Percentiles rank a stretch among this genome's conserved stretches.
Evolutionary conservation across 2,329 filamentous ascomycete species (phyloP).

Genomic region (Hortaea werneckii): DNA sequence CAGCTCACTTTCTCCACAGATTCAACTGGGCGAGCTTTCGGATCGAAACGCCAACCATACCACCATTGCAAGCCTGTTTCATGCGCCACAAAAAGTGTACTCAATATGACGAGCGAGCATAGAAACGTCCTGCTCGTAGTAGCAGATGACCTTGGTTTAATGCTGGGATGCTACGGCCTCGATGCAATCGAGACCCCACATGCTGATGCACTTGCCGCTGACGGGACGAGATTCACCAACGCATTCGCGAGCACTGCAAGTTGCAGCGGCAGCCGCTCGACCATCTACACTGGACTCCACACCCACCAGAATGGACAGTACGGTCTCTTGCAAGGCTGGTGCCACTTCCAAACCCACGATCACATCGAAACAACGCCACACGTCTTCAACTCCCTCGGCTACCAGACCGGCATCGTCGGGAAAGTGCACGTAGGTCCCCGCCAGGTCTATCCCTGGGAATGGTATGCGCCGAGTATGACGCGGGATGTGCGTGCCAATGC

Average conservation of each 20-base stretch:
- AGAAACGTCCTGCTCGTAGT: conserved; percentile 29
- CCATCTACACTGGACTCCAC: conserved; percentile 41
- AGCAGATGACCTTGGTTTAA: conserved; percentile 34
- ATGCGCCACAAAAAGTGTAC: too few species aligned
- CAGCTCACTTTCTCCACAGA: too few species aligned
- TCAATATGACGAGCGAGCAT: neutral
- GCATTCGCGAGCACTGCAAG: conserved; percentile 40
- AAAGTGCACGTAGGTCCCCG: conserved; percentile 40
- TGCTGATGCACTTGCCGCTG: conserved; percentile 31
- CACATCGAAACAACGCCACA: conserved; percentile 34
- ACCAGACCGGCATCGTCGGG: conserved; percentile 39
- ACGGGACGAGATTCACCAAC: conserved; percentile 29
- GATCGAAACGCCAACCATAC: too few species aligned
- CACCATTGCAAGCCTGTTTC: too few species aligned
- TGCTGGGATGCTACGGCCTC: conserved; percentile 29
- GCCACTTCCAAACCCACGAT: conserved; percentile 38
- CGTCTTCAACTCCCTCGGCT: conserved; percentile 31
- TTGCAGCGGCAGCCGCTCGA: conserved; percentile 38
- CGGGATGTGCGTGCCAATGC: conserved; percentile 36
- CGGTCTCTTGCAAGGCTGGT: conserved; percentile 29
- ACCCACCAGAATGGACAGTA: conserved; percentile 42
- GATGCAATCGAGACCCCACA: conserved; percentile 27
- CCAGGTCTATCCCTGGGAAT: conserved; percentile 34
- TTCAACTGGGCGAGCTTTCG: too few species aligned
- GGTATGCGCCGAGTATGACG: conserved; percentile 31